Evolutionary conservation across 1,284 basidiomycete genomes (phyloP).

Genomic region (Peniophora sp.): DNA sequence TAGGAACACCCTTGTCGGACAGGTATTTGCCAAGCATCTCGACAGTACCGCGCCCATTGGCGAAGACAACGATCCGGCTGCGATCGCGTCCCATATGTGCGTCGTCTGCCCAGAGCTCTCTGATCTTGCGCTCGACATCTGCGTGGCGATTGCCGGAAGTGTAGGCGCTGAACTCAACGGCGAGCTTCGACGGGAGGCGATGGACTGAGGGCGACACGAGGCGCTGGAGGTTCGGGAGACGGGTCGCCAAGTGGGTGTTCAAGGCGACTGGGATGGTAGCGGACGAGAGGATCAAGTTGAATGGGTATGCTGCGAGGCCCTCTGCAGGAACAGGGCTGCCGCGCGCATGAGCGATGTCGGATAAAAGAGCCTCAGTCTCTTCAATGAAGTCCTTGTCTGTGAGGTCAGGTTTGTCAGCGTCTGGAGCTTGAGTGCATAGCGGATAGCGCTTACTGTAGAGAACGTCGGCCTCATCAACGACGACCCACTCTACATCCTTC

Average conservation of each 20-base stretch:
- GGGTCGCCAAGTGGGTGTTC: slow-evolving; percentile 49
- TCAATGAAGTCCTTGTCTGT: slow-evolving; percentile 74
- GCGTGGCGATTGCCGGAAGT: slow-evolving; percentile 72
- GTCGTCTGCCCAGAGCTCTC: slow-evolving; percentile 71
- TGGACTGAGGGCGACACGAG: slow-evolving; percentile 77
- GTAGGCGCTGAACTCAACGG: slow-evolving; percentile 67
- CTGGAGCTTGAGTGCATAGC: background rate
- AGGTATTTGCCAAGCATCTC: slow-evolving; percentile 51
- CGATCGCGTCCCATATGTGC: slow-evolving; percentile 26
- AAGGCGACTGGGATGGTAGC: slow-evolving; percentile 82
- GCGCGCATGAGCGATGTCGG: slow-evolving; percentile 60
- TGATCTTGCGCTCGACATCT: slow-evolving; percentile 70
- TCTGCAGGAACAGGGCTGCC: slow-evolving; percentile 33
- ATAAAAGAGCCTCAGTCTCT: slow-evolving; percentile 58
- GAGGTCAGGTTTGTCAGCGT: background rate
- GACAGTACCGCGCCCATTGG: slow-evolving; percentile 68
- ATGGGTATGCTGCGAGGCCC: slow-evolving; percentile 45
- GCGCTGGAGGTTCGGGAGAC: slow-evolving; percentile 55
- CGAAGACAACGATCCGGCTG: slow-evolving; percentile 72
- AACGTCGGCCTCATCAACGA: slow-evolving; percentile 85
- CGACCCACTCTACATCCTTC: slow-evolving; percentile 72
- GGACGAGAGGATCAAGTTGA: slow-evolving; percentile 75
- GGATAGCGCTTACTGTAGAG: slow-evolving; percentile 57
- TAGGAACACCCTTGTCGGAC: slow-evolving; percentile 50
- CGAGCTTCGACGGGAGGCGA: slow-evolving; percentile 61